Conservation (phyloP, 305 asterid species). For the Fraxinus latifolia region DNA sequence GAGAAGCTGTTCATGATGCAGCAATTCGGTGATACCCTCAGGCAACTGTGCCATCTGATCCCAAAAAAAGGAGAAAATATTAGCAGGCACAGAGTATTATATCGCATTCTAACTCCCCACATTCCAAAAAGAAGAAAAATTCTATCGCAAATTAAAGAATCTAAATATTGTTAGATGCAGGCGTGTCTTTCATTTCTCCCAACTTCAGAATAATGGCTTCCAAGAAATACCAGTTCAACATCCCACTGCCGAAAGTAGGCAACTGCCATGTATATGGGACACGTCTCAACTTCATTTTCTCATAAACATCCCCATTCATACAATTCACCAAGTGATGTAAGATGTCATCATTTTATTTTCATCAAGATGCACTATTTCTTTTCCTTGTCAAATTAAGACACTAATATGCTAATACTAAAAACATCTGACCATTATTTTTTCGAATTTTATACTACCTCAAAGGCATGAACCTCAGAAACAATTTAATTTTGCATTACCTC, state of each 20-base stretch:
- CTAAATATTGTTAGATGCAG: neutral
- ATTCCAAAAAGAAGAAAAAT: neutral
- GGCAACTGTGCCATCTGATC: slow-evolving; percentile 91
- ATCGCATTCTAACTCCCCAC: neutral
- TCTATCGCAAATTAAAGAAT: neutral
- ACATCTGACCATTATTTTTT: neutral
- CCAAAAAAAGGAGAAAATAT: slow-evolving; percentile 23
- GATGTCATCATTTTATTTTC: neutral
- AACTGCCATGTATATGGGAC: neutral
- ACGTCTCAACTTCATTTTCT: neutral
- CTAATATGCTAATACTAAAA: neutral
- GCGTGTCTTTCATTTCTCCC: neutral
- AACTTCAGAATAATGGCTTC: neutral
- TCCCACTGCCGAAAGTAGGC: neutral
- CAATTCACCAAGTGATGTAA: neutral
- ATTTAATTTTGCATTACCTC: slow-evolving; percentile 48
- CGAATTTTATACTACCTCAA: neutral
- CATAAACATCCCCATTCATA: neutral
- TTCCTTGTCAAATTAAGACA: neutral
- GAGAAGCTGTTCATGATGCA: slow-evolving; percentile 65
- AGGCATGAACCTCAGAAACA: neutral
- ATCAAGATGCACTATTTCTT: neutral
- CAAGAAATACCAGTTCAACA: neutral
- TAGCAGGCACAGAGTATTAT: neutral
- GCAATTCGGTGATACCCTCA: slow-evolving; percentile 83